Conservation (phyloP, 2,329 filamentous ascomycete species). For the Ascochyta clinopodiicola region DNA sequence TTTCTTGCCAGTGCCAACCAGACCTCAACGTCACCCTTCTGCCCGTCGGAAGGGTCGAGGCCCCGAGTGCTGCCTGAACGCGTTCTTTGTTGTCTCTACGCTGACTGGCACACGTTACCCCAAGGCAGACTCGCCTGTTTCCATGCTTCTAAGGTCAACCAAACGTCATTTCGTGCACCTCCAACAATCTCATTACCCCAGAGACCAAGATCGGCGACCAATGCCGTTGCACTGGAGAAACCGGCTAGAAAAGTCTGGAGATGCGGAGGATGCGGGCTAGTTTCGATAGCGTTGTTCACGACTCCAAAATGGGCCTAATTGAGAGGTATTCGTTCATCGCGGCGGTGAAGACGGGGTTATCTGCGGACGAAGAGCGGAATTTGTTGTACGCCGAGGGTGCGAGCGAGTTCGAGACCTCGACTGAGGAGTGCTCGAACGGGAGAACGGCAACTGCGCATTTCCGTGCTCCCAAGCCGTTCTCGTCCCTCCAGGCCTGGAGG, state of each 20-base stretch:
- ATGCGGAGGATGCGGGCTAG: slow-evolving; percentile 20
- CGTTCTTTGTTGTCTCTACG: background rate
- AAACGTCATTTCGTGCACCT: background rate
- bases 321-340: slow-evolving; percentile 8
- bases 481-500: slow-evolving; percentile 3
- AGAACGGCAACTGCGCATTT: slow-evolving; percentile 6
- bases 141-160: background rate
- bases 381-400: slow-evolving; percentile 30
- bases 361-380: slow-evolving; percentile 19
- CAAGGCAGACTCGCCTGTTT: background rate
- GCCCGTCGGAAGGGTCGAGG: slow-evolving; percentile 9
- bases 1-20: slow-evolving; percentile 8
- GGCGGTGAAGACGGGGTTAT: slow-evolving; percentile 9
- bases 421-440: slow-evolving; percentile 10
- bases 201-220: background rate
- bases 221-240: slow-evolving; percentile 10
- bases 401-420: background rate
- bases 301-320: slow-evolving; percentile 1
- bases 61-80: slow-evolving; percentile 6
- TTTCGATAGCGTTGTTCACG: slow-evolving; percentile 9
- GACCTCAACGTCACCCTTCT: slow-evolving; percentile 17
- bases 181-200: background rate
- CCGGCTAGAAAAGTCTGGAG: slow-evolving; percentile 19
- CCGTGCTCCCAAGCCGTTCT: slow-evolving; percentile 13
- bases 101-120: slow-evolving; percentile 2